Conservation (phyloP, 2,329 filamentous ascomycete species). For the Apiospora koreana region DNA sequence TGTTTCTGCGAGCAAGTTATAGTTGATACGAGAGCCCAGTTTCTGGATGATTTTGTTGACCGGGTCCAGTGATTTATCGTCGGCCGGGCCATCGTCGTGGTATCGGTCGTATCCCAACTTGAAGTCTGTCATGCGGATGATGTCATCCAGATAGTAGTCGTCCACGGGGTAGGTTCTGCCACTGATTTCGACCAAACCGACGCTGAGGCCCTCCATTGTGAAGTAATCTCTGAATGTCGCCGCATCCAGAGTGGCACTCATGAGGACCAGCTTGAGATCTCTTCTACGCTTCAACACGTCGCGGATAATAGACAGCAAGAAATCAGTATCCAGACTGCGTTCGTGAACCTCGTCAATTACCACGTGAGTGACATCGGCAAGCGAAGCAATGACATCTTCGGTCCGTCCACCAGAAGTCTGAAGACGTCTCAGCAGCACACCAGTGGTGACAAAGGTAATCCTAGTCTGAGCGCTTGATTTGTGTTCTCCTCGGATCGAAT, state of each 20-base stretch:
- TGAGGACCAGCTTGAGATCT: slow-evolving; percentile 87
- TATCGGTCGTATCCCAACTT: slow-evolving; percentile 36
- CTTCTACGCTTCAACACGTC: slow-evolving; percentile 75
- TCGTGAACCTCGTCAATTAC: slow-evolving; percentile 98
- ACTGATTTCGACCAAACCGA: slow-evolving; percentile 82
- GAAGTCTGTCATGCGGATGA: slow-evolving; percentile 79
- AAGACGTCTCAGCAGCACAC: slow-evolving; percentile 86
- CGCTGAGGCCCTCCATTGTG: slow-evolving; percentile 62
- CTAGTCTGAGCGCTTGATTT: slow-evolving; percentile 73
- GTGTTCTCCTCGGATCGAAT: slow-evolving; percentile 87
- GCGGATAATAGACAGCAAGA: slow-evolving; percentile 82
- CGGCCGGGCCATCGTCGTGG: slow-evolving; percentile 41
- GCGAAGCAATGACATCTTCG: slow-evolving; percentile 76
- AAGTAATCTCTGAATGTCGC: slow-evolving; percentile 86
- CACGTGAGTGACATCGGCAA: slow-evolving; percentile 90
- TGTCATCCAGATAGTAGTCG: slow-evolving; percentile 87
- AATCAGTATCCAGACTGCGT: slow-evolving; percentile 91
- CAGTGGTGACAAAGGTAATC: slow-evolving; percentile 94
- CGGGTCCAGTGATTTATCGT: slow-evolving; percentile 50
- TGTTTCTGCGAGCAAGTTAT: slow-evolving; percentile 78
- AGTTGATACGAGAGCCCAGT: slow-evolving; percentile 85
- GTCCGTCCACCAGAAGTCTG: slow-evolving; percentile 83
- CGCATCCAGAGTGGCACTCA: slow-evolving; percentile 95
- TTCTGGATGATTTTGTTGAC: slow-evolving; percentile 72
- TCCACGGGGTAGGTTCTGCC: slow-evolving; percentile 88